These are phyloP conservation scores for Pinus taeda DNA, from an alignment of 75 land plant genomes.

Conservation along the genomic window DNA sequence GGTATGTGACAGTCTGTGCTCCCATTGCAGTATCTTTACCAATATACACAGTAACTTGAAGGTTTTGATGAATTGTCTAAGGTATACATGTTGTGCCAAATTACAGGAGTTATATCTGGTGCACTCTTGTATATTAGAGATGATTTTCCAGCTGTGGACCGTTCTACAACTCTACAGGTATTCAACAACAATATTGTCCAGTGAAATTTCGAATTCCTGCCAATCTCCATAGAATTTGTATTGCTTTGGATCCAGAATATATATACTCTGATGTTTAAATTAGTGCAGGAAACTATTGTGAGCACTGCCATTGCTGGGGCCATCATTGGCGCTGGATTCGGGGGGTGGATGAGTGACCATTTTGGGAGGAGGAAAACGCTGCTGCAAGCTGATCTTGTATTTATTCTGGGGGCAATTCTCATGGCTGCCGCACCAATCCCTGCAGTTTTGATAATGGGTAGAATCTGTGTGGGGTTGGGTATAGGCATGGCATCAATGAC, in stretches of 20 bases:
- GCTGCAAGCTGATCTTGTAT: slow-evolving; percentile 59
- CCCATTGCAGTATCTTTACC: no score
- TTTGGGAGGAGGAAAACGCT: slow-evolving; percentile 52
- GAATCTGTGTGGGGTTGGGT: slow-evolving; percentile 75
- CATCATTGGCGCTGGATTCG: slow-evolving; percentile 77
- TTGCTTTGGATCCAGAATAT: background rate
- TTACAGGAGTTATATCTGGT: slow-evolving; percentile 81
- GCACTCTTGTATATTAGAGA: slow-evolving; percentile 78
- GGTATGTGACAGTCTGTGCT: no score
- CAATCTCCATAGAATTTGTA: no score
- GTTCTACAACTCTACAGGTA: slow-evolving; percentile 69
- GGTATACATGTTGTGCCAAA: no score
- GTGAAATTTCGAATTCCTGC: no score
- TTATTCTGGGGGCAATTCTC: slow-evolving; percentile 65
- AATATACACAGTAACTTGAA: no score
- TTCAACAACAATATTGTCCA: background rate
- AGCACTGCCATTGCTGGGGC: slow-evolving; percentile 92
- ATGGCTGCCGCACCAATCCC: slow-evolving; percentile 71
- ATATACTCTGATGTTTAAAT: background rate
- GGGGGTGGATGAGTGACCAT: slow-evolving; percentile 70
- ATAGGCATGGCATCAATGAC: slow-evolving; percentile 94
- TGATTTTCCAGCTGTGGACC: slow-evolving; percentile 62
- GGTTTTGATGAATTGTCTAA: no score
- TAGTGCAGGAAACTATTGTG: slow-evolving; percentile 68
- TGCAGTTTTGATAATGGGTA: slow-evolving; percentile 47